Evolutionary conservation across 1,284 basidiomycete genomes (phyloP), one percentile per base, ranked within the genome.

Genomic region (Irpex lacteus): DNA sequence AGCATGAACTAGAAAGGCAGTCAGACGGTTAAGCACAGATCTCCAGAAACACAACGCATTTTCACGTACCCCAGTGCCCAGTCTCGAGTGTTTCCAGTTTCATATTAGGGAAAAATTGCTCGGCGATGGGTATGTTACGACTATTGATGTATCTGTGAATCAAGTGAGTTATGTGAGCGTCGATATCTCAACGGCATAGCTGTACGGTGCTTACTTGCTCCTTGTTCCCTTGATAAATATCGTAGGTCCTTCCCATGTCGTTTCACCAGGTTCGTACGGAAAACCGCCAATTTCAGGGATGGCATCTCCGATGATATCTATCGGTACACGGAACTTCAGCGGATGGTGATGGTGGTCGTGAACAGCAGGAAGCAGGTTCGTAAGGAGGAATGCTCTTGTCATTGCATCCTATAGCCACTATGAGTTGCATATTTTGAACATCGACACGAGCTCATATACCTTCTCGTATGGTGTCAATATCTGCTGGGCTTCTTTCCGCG

Each of bases 161-260:
- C 60, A 34, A 52, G 49, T 38, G 21, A 15, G n/a, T 40, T 38
- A 40, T 44, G 13, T 52, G 11, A 9, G 40, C 2, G 60, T 15
- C 7, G 34, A 50, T 26, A 9, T 52, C n/a, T 19, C 2, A 21
- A n/a, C 50, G 15, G 60, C 11, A 26, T 26, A 26, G 26, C 26
- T 26, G 26, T 26, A 26, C 60, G 36, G 57, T 15, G 77, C 85
- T 70, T 65, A 90, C 86, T 84, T 85, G 85, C 90, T 94, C 77
- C 86, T 88, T 32, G 78, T 77, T 1, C 95, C 94, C 72, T 94
- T 95, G 67, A 96, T 82, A 67, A 94, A 91, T 8, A 96, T 74
- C 0, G 89, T 84, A 55, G 78, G 80, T 0, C 90, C 89, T 5
- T 82, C 72, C 85, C 87, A 95, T 3, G 67, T 76, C 13, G 76